Evolutionary conservation across 169 alveolate species (phyloP).

Genomic region (Eimeria sp.): DNA sequence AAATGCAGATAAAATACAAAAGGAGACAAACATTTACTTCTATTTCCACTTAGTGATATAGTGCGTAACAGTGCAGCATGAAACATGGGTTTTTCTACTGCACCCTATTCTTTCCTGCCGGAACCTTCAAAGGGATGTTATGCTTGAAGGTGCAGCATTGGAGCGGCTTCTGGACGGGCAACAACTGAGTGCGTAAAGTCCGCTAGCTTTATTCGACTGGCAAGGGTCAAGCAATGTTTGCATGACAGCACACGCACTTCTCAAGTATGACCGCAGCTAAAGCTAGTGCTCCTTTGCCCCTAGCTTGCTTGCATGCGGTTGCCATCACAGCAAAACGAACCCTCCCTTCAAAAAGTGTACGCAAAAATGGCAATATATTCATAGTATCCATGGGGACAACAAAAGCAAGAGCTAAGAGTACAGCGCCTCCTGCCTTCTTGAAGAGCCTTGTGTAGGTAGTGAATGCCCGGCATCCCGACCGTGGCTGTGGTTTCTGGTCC

Average conservation of each 20-base stretch:
- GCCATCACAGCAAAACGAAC: too few species aligned
- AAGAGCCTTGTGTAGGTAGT: not conserved
- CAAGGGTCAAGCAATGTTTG: not conserved
- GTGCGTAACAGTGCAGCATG: not conserved
- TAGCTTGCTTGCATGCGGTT: not conserved
- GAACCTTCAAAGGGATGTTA: not conserved
- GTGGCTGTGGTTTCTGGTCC: not conserved
- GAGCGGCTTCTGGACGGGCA: not conserved
- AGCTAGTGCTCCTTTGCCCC: not conserved
- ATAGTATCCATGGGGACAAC: not conserved
- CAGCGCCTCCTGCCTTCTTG: not conserved
- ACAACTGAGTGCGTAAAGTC: not conserved
- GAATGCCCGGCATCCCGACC: not conserved
- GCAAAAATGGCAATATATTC: not conserved
- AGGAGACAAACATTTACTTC: not conserved
- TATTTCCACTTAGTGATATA: not conserved
- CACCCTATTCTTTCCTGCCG: not conserved
- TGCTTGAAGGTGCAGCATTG: not conserved
- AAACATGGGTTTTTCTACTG: not conserved
- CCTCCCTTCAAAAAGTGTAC: too few species aligned
- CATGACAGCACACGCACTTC: not conserved
- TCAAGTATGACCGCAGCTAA: not conserved
- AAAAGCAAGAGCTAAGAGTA: not conserved
- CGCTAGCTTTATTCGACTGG: not conserved
- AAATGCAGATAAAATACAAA: not conserved